Evolutionary conservation across 1,284 basidiomycete genomes (phyloP), one percentile per base, ranked within the genome.

Genomic region (Leccinum pachyderme): DNA sequence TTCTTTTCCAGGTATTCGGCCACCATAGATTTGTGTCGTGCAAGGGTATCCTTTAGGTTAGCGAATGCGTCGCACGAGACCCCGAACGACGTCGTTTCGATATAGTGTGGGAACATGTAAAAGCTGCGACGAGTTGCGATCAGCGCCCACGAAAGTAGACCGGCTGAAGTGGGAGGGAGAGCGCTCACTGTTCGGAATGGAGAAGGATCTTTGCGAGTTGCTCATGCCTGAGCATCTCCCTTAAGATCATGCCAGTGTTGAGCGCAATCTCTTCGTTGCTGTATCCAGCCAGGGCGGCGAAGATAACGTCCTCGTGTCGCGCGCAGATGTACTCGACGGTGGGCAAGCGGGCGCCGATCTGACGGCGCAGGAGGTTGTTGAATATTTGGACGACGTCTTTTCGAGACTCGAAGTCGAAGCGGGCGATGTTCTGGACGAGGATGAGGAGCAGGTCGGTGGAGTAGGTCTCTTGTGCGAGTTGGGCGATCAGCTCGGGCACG

Each of bases 321-420:
- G 84, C 83, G 29, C 82, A 80, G 15, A 99, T 82, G 66, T 97
- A 94, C 64, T 99, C 97, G 43, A 99, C 95, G 0, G 96, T 99
- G 8, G 97, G 97, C 72, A 84, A 90, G 25, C 96, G 84, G 3
- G 88, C 81, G 28, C 97, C 97, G 62, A 99, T 97, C 73, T 97
- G 95, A 47, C 97, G 81, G 52, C 95, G 85, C 4, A 99, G 79
- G n/a, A 99, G 84, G 63, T 91, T 91, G 74, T 92, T 96, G 81
- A 97, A 98, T 66, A 99, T 96, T 73, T 95, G 93, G 0, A 95
- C 92, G 29, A 96, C 93, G 66, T 99, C 97, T 75, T 99, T 99
- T 63, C 92, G 82, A 31, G 92, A 86, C 76, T 99, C 97, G 68
- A 99, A 99, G 68, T 99, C 97, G 69, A 99, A 90, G 37, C 86